These are phyloP conservation scores for Mortierella sp. DNA, from an alignment of 371 early-diverging fungal species.

Conservation along the genomic window DNA sequence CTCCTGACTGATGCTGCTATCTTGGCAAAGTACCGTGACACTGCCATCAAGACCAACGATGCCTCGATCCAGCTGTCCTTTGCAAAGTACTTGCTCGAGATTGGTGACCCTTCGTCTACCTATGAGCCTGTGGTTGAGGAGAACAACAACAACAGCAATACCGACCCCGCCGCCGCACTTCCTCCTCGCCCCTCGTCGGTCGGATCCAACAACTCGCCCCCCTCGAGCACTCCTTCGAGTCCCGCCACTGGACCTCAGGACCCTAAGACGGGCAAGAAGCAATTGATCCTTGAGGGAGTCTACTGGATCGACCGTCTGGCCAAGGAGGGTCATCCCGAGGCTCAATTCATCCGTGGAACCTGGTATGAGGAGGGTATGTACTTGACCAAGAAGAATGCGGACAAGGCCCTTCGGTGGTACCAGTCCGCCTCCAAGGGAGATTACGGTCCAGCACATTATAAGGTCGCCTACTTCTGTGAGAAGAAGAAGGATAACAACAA, in stretches of 20 bases:
- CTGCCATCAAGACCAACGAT: slow-evolving; percentile 81
- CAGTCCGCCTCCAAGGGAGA: slow-evolving; percentile 60
- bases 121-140: neutral
- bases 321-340: slow-evolving; percentile 76
- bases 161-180: slow-evolving; percentile 2
- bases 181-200: slow-evolving; percentile 12
- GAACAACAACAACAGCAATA: neutral
- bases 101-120: slow-evolving; percentile 37
- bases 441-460: slow-evolving; percentile 58
- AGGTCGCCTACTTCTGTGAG: slow-evolving; percentile 67
- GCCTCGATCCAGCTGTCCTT: slow-evolving; percentile 76
- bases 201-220: slow-evolving; percentile 10
- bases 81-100: slow-evolving; percentile 77
- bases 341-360: slow-evolving; percentile 74
- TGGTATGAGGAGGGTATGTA: slow-evolving; percentile 79
- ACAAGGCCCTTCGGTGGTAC: slow-evolving; percentile 64
- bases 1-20: slow-evolving; percentile 46
- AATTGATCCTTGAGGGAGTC: slow-evolving; percentile 67
- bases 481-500: slow-evolving; percentile 71
- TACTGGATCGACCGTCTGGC: slow-evolving; percentile 81
- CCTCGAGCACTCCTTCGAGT: slow-evolving; percentile 21
- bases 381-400: slow-evolving; percentile 64
- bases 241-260: slow-evolving; percentile 20
- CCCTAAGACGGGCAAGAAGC: slow-evolving; percentile 31
- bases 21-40: slow-evolving; percentile 70